Evolutionary conservation across 345 rosid species (phyloP).

Genomic region (Aquilaria malaccensis): DNA sequence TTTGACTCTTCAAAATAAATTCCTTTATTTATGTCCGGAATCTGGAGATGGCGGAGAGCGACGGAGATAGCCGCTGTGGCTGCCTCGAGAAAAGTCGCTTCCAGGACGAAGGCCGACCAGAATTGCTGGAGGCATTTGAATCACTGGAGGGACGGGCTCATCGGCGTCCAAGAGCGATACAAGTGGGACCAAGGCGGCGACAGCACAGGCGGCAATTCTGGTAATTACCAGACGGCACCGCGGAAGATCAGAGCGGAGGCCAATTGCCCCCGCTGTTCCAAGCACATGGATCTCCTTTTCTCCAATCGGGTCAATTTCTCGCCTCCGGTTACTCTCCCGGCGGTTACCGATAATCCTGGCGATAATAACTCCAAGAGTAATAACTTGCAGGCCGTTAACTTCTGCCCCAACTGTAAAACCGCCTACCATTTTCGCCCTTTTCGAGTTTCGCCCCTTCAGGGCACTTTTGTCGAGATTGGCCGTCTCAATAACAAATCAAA

Average conservation of each 20-base stretch:
- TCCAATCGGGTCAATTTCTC: constrained; percentile 46
- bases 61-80: constrained; percentile 22
- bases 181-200: constrained; percentile 65
- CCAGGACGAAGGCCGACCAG: constrained; percentile 20
- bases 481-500: constrained; percentile 22
- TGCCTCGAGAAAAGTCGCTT: constrained; percentile 8
- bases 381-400: constrained; percentile 52
- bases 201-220: constrained; percentile 16
- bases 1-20: not conserved
- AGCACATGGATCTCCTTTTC: constrained; percentile 79
- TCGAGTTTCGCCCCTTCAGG: constrained; percentile 67
- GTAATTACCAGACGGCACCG: constrained; percentile 9
- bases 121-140: constrained; percentile 29
- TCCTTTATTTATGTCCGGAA: constrained; percentile 38
- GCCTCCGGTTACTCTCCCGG: constrained; percentile 10
- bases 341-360: constrained; percentile 10
- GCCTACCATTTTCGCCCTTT: constrained; percentile 73
- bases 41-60: constrained; percentile 66
- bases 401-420: constrained; percentile 86
- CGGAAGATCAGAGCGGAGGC: constrained; percentile 81
- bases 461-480: constrained; percentile 85
- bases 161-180: constrained; percentile 51
- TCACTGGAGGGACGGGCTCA: constrained; percentile 33
- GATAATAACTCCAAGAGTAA: constrained; percentile 10
- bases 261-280: constrained; percentile 90